A percentile compares a stretch with the other conserved stretches of the same genome.
These are phyloP conservation scores for Dendrocalamus latiflorus DNA, from an alignment of 202 grass and related monocot genomes.

Conservation along the genomic window DNA sequence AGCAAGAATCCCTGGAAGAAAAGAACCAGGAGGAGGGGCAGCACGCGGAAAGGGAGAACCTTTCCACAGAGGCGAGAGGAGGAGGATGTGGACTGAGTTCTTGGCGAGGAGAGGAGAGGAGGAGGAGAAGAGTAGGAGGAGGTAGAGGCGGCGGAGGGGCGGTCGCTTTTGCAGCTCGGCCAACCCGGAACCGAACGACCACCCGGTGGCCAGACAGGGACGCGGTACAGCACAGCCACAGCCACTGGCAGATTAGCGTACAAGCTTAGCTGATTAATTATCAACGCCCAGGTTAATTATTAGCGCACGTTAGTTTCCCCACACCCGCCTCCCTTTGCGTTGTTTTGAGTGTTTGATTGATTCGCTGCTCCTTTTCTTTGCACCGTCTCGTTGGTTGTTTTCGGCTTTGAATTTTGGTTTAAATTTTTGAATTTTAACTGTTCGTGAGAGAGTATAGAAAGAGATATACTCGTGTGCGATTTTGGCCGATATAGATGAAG, in stretches of 20 bases:
- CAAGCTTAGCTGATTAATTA: not conserved
- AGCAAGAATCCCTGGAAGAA: not conserved
- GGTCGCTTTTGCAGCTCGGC: slow-evolving; percentile 46
- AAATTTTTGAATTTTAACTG: too few species aligned
- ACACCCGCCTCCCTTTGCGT: not conserved
- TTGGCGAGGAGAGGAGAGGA: not conserved
- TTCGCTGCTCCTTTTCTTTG: not conserved
- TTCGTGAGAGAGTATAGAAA: too few species aligned
- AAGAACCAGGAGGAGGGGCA: not conserved
- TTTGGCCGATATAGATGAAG: too few species aligned
- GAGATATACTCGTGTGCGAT: too few species aligned
- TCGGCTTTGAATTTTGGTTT: too few species aligned
- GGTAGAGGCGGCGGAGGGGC: slow-evolving; percentile 11
- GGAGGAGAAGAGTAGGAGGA: not conserved
- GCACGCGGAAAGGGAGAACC: not conserved
- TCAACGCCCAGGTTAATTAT: not conserved
- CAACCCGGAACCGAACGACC: slow-evolving; percentile 50
- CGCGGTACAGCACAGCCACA: slow-evolving; percentile 13
- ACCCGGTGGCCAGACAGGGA: slow-evolving; percentile 54
- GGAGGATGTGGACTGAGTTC: not conserved
- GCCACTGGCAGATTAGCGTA: slow-evolving; percentile 18
- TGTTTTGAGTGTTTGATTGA: not conserved
- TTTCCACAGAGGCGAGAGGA: not conserved
- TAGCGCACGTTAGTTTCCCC: not conserved
- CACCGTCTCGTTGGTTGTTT: too few species aligned